These are phyloP conservation scores for Geranomyces variabilis DNA, from an alignment of 192 early-diverging fungal genomes.

Conservation along the genomic window DNA sequence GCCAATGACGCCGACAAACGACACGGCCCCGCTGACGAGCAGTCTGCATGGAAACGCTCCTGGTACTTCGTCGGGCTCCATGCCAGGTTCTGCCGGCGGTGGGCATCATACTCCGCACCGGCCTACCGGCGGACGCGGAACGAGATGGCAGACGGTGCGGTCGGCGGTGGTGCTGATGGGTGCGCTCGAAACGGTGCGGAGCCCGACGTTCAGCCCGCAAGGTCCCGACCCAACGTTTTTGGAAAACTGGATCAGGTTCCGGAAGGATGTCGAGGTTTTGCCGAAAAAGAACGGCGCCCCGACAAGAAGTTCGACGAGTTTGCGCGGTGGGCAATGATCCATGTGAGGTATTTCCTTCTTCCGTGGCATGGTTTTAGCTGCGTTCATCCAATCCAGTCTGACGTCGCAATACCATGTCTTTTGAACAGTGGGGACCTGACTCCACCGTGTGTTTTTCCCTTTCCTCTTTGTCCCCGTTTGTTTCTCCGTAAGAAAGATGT, in stretches of 20 bases:
- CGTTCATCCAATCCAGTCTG: no score
- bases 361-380: no score
- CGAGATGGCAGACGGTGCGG: slow-evolving; percentile 47
- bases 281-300: slow-evolving; percentile 18
- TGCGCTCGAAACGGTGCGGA: slow-evolving; percentile 39
- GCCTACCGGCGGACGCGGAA: not conserved
- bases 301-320: slow-evolving; percentile 13
- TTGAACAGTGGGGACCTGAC: no score
- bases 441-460: no score
- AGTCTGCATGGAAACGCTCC: not conserved
- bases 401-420: no score
- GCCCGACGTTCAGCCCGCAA: slow-evolving; percentile 30
- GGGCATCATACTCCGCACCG: slow-evolving; percentile 14
- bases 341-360: no score
- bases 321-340: slow-evolving; percentile 10
- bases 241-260: slow-evolving; percentile 50
- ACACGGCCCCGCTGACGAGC: not conserved
- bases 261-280: slow-evolving; percentile 39
- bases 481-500: no score
- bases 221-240: slow-evolving; percentile 45
- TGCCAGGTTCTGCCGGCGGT: no score
- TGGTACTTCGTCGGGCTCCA: not conserved
- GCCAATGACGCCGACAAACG: not conserved
- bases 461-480: no score
- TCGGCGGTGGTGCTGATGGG: slow-evolving; percentile 48